Evolutionary conservation across 371 early-diverging fungal species (phyloP), one percentile per base, ranked within the genome.

Genomic region (Parasitella parasitica): DNA sequence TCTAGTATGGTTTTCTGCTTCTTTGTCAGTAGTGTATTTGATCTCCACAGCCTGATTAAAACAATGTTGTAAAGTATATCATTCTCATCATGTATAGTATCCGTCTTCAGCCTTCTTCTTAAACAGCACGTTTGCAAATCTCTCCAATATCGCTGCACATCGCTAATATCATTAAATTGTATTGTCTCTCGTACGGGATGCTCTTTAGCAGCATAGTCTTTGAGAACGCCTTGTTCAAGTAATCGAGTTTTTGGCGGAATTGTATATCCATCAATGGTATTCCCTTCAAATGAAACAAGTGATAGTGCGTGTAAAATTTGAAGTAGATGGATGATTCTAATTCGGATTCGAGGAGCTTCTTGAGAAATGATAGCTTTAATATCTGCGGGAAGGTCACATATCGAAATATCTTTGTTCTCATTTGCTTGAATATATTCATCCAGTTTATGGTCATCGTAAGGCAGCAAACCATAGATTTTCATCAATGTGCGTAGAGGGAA

Each of bases 61-160:
- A 43, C 41, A 20, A 67, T 67, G 8, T 54, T 58, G n/a, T 13
- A 15, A n/a, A 67, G 18, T 4, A 62, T 53, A 49, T 57, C 41
- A 6, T 43, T 37, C 13, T 48, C 34, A 13, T 56, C 52, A 5
- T 26, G 32, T 2, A 11, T 39, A 13, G 39, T 41, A 16, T 3
- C 39, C 48, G 7, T 0, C 52, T 32, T 28, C 26, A 22, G 9
- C 2, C 5, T 37, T 22, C 26, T 12, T 26, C 26, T 27, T 12
- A 49, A 20, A 30, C 51, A 61, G 22, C 26, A 39, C 0, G 16
- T 4, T 16, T 57, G 24, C 8, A 69, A 13, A 13, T 61, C 49
- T n/a, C 22, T 9, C 69, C 69, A 69, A 35, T 27, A 69, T 2
- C 8, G 0, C 2, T 48, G 9, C 2, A 64, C 27, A 24, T 64